Percentiles rank a stretch among this genome's conserved stretches.
Evolutionary conservation across 140 eudicot species (phyloP).

Genomic region (Cichorium intybus): DNA sequence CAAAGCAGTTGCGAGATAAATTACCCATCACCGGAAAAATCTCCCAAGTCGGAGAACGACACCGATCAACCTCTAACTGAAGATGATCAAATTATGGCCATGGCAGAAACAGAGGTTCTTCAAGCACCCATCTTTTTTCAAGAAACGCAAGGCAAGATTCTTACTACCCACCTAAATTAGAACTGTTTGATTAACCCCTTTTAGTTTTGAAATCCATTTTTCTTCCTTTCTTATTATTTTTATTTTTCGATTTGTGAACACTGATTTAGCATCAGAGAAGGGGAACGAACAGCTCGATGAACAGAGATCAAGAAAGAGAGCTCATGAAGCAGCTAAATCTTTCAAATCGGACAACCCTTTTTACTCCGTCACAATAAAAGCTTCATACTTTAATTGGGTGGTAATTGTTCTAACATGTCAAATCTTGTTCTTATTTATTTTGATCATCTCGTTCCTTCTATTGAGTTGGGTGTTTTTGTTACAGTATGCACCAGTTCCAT

Average conservation of each 20-base stretch:
- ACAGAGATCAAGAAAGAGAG: neutral
- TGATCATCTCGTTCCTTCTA: neutral
- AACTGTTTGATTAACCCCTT: neutral
- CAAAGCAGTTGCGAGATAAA: neutral
- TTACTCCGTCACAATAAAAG: neutral
- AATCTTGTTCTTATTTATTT: neutral
- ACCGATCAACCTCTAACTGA: neutral
- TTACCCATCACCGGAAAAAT: neutral
- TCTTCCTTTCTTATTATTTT: neutral
- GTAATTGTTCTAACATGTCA: neutral
- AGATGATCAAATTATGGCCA: neutral
- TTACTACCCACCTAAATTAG: neutral
- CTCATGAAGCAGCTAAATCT: neutral
- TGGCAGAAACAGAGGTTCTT: neutral
- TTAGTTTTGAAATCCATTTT: neutral
- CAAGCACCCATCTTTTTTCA: neutral
- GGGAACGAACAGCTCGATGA: neutral
- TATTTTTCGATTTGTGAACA: neutral
- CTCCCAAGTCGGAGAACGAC: neutral
- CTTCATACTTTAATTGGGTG: neutral
- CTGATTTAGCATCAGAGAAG: neutral
- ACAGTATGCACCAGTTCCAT: constrained; percentile 6
- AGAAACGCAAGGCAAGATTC: neutral
- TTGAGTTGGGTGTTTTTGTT: neutral
- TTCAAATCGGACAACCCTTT: neutral